Evolutionary conservation across 768 basidiomycete genomes (phyloP).

Genomic region (Strobilomyces echinocephalus): DNA sequence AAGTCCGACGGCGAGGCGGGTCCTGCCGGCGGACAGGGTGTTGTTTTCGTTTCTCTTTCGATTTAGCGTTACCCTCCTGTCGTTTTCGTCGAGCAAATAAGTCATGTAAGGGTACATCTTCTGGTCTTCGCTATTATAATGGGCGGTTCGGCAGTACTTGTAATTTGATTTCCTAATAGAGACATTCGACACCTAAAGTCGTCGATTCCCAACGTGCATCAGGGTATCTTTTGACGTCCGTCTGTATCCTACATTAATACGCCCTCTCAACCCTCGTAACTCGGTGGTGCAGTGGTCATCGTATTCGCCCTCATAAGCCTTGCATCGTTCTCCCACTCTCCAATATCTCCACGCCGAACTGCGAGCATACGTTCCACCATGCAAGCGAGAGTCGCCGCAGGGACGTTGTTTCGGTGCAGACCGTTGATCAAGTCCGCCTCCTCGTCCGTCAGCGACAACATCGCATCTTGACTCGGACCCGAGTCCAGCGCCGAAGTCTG

Average conservation of each 20-base stretch:
- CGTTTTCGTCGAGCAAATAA: neutral
- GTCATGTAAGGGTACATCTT: neutral
- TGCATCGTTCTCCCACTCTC: constrained; percentile 21
- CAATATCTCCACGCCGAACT: constrained; percentile 16
- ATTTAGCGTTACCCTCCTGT: neutral
- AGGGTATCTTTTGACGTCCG: neutral
- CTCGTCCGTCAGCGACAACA: constrained; percentile 19
- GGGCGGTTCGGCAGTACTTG: neutral
- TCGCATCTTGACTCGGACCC: constrained; percentile 1
- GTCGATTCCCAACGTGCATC: no score
- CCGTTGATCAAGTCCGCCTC: constrained; percentile 24
- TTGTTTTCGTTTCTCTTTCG: neutral
- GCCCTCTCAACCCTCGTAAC: constrained; percentile 4
- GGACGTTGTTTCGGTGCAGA: constrained; percentile 20
- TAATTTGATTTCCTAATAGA: no score
- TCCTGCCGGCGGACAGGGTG: no score
- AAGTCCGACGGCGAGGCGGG: neutral
- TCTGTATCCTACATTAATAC: neutral
- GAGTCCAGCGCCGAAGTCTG: neutral
- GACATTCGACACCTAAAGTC: no score
- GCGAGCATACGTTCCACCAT: constrained; percentile 24
- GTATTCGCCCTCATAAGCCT: constrained; percentile 15
- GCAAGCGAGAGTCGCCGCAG: constrained; percentile 20
- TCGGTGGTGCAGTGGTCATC: constrained; percentile 14
- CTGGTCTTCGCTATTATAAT: neutral